Conservation (phyloP, 1,139 yeast genomes). For the Hanseniaspora gamundiae region DNA sequence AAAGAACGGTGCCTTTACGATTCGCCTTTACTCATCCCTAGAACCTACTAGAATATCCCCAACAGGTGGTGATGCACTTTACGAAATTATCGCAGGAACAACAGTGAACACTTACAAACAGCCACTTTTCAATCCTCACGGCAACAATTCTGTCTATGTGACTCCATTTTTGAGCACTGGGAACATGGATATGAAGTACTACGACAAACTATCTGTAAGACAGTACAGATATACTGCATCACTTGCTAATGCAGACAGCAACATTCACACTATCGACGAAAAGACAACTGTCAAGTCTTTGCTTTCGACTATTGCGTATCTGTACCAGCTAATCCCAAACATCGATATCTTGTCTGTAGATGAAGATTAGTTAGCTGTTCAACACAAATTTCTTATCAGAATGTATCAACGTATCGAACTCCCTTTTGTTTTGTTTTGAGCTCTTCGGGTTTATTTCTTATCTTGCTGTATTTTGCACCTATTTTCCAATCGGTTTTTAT, state of each 20-base stretch:
- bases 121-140: slow-evolving; percentile 15
- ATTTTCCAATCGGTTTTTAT: too few relatives aligned
- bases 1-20: slow-evolving; percentile 34
- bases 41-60: slow-evolving; percentile 36
- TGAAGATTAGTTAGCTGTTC: background rate
- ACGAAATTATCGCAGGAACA: slow-evolving; percentile 37
- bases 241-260: slow-evolving; percentile 15
- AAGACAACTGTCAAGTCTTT: slow-evolving; percentile 5
- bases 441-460: too few relatives aligned
- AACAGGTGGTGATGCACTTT: slow-evolving; percentile 26
- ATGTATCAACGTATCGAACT: background rate
- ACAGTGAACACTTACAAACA: slow-evolving; percentile 15
- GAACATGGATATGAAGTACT: slow-evolving; percentile 60
- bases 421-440: background rate
- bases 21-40: slow-evolving; percentile 25
- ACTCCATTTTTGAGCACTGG: slow-evolving; percentile 57
- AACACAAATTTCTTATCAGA: background rate
- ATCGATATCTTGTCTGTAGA: slow-evolving; percentile 4
- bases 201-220: slow-evolving; percentile 40
- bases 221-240: slow-evolving; percentile 47
- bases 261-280: slow-evolving; percentile 12
- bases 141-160: slow-evolving; percentile 43
- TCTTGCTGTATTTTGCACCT: too few relatives aligned
- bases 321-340: slow-evolving; percentile 10
- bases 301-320: slow-evolving; percentile 10